A percentile compares a stretch with the other conserved stretches of the same genome.
These are phyloP conservation scores for Brassica incana DNA, from an alignment of 345 rosid genomes.

Conservation along the genomic window DNA sequence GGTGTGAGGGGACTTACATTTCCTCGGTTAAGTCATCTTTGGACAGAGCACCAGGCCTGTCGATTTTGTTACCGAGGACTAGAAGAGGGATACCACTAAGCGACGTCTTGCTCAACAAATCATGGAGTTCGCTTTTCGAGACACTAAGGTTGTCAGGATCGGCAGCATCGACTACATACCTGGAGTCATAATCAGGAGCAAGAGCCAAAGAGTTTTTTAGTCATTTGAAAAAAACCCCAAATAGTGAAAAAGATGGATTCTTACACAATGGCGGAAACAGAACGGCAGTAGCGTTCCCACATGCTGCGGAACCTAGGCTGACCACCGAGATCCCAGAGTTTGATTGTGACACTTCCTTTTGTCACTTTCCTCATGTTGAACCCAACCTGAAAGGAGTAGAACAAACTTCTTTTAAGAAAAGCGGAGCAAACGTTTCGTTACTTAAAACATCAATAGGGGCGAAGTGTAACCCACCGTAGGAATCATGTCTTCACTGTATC, in stretches of 20 bases:
- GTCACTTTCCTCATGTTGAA: slow-evolving; percentile 97
- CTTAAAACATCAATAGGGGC: slow-evolving; percentile 7
- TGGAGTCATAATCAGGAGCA: slow-evolving; percentile 30
- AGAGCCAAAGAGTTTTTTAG: neutral
- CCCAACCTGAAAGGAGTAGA: slow-evolving; percentile 59
- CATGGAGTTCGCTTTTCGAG: slow-evolving; percentile 87
- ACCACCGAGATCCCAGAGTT: slow-evolving; percentile 97
- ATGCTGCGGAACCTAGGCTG: slow-evolving; percentile 94
- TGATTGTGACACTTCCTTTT: slow-evolving; percentile 91
- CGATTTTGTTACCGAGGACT: slow-evolving; percentile 89
- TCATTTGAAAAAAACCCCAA: neutral
- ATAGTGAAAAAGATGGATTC: slow-evolving; percentile 5
- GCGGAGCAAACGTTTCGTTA: neutral
- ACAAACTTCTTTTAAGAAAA: neutral
- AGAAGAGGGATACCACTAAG: slow-evolving; percentile 80
- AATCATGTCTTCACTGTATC: slow-evolving; percentile 90
- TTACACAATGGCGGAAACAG: slow-evolving; percentile 90
- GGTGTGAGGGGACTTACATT: slow-evolving; percentile 52
- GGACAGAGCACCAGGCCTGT: slow-evolving; percentile 83
- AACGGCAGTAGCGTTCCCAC: slow-evolving; percentile 96
- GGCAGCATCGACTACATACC: slow-evolving; percentile 91
- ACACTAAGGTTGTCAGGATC: slow-evolving; percentile 79
- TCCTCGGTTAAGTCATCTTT: slow-evolving; percentile 78
- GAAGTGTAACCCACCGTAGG: slow-evolving; percentile 58
- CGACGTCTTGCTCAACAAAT: slow-evolving; percentile 74